Conservation (phyloP, 1,284 basidiomycete species). For the Peniophora sp. region DNA sequence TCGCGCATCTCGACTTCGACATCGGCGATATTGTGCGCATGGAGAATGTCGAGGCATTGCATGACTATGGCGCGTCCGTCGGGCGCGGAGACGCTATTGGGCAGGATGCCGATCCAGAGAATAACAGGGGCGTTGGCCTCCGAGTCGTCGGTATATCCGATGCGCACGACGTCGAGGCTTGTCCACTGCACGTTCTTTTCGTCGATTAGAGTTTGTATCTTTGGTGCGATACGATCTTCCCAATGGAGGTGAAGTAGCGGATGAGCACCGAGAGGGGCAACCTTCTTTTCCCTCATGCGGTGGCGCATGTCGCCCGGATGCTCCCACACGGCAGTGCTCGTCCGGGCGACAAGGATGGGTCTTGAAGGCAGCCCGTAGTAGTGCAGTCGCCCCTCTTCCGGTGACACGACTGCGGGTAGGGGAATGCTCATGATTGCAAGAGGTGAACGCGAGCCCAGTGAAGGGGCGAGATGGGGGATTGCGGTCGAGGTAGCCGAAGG, state of each 20-base stretch:
- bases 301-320: too few species aligned
- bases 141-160: constrained; percentile 8
- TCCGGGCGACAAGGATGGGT: constrained; percentile 20
- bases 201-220: constrained; percentile 10
- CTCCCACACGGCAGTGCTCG: constrained; percentile 17
- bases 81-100: constrained; percentile 6
- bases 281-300: too few species aligned
- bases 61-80: constrained; percentile 6
- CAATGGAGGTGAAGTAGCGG: constrained; percentile 16
- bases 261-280: constrained; percentile 15
- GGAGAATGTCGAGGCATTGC: constrained; percentile 7
- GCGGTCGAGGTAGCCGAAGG: too few species aligned
- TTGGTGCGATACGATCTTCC: constrained; percentile 12
- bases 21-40: constrained; percentile 7
- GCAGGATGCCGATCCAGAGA: constrained; percentile 11
- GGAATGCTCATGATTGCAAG: too few species aligned
- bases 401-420: too few species aligned
- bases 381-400: constrained; percentile 10
- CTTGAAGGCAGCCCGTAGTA: constrained; percentile 19
- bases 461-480: too few species aligned
- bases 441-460: too few species aligned
- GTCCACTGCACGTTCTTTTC: constrained; percentile 15
- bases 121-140: constrained; percentile 1
- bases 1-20: constrained; percentile 14
- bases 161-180: constrained; percentile 19